Conservation (phyloP, 352 stramenopile genomes). For the Albugo candida region DNA sequence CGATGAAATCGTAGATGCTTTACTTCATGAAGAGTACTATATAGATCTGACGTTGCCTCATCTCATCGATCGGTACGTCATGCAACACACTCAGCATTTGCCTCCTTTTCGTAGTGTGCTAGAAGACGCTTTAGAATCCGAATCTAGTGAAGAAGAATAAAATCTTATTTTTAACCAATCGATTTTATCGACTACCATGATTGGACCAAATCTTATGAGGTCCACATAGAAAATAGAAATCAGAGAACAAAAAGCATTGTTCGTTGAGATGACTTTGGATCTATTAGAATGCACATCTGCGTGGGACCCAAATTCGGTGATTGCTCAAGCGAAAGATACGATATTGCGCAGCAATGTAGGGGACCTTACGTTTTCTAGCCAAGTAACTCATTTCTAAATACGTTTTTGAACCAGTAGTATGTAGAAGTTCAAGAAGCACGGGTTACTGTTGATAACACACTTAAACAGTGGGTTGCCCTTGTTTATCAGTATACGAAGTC, state of each 20-base stretch:
- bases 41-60: slow-evolving; percentile 88
- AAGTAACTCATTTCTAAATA: not conserved
- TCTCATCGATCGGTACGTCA: slow-evolving; percentile 65
- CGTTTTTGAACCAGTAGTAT: not conserved
- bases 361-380: slow-evolving; percentile 1
- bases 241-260: too few species aligned
- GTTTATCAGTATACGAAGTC: not conserved
- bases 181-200: too few species aligned
- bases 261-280: too few species aligned
- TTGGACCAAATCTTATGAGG: too few species aligned
- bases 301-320: slow-evolving; percentile 30
- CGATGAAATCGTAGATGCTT: slow-evolving; percentile 90
- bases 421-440: too few species aligned
- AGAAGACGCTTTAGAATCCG: slow-evolving; percentile 39
- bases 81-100: slow-evolving; percentile 64
- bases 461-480: not conserved
- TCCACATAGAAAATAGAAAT: too few species aligned
- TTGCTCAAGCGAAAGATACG: slow-evolving; percentile 38
- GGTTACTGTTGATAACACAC: too few species aligned
- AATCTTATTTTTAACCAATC: too few species aligned
- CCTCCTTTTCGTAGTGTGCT: slow-evolving; percentile 41
- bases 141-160: not conserved
- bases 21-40: slow-evolving; percentile 84
- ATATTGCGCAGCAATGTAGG: slow-evolving; percentile 63
- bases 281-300: slow-evolving; percentile 5